phyloP scores from a whole-genome alignment of 768 basidiomycete species.

The Boletus vinaceobasis region DNA sequence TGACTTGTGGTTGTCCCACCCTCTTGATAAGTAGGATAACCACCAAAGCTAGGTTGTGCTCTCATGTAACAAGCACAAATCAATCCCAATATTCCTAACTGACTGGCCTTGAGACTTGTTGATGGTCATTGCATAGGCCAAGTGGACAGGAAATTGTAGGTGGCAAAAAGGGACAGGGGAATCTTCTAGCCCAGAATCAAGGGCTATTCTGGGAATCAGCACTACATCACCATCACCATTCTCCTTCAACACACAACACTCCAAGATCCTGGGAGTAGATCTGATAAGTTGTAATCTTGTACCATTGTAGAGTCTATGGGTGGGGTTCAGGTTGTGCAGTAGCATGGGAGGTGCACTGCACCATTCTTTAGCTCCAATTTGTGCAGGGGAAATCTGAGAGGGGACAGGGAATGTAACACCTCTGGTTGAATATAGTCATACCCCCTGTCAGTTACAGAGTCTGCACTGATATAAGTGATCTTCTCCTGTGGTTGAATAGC shows the following conservation, averaged over 20 bases:
- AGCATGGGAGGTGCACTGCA: neutral
- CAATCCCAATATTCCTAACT: constrained; percentile 4
- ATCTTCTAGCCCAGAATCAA: too few species aligned
- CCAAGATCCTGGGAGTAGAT: neutral
- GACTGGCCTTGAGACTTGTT: constrained; percentile 41
- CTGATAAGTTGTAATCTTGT: neutral
- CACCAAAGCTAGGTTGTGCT: too few species aligned
- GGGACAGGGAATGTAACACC: neutral
- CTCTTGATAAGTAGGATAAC: too few species aligned
- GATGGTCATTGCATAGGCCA: constrained; percentile 39
- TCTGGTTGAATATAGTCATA: neutral
- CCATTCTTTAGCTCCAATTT: neutral
- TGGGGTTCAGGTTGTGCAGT: neutral
- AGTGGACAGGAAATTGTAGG: constrained; percentile 29
- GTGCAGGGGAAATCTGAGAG: neutral
- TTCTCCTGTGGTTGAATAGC: neutral
- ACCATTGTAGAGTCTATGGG: neutral
- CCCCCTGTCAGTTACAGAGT: neutral
- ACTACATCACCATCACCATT: too few species aligned
- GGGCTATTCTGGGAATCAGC: too few species aligned
- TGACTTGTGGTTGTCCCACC: too few species aligned
- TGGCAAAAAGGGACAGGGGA: too few species aligned
- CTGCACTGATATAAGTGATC: neutral
- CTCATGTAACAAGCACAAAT: too few species aligned
- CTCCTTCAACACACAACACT: neutral